Evolutionary conservation across 1,139 yeast species (phyloP).

Genomic region (Nadsonia starkeyi-henricii): DNA sequence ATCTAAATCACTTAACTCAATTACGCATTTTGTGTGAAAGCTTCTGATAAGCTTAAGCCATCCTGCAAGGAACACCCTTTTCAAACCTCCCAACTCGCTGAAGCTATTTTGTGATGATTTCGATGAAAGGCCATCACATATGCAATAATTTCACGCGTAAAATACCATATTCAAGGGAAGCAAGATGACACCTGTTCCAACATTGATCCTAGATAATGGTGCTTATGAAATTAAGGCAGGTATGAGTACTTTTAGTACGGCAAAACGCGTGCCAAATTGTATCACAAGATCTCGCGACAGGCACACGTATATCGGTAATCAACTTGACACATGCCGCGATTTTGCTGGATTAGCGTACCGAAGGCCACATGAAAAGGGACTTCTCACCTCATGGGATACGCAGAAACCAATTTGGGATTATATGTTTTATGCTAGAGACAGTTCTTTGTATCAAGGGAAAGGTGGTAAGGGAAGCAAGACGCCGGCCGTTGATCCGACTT

Average conservation of each 20-base stretch:
- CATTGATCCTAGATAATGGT: conserved; percentile 68
- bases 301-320: conserved; percentile 59
- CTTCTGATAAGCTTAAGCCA: too few relatives aligned
- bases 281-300: conserved; percentile 68
- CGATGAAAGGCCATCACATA: too few relatives aligned
- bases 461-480: not conserved
- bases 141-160: too few relatives aligned
- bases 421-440: conserved; percentile 34
- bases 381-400: conserved; percentile 81
- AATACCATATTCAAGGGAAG: not conserved
- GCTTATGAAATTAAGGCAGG: conserved; percentile 69
- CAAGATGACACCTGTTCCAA: conserved; percentile 11
- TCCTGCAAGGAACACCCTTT: too few relatives aligned
- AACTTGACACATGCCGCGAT: conserved; percentile 48
- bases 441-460: conserved; percentile 15
- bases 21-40: too few relatives aligned
- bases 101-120: too few relatives aligned
- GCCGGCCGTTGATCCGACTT: conserved; percentile 28
- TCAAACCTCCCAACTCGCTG: too few relatives aligned
- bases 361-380: conserved; percentile 78
- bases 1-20: too few relatives aligned
- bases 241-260: conserved; percentile 28
- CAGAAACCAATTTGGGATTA: conserved; percentile 93
- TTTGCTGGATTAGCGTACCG: conserved; percentile 62
- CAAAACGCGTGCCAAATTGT: conserved; percentile 45